phyloP scores from a whole-genome alignment of 2,329 filamentous ascomycete genomes.

The Pestalotiopsis sp. region DNA sequence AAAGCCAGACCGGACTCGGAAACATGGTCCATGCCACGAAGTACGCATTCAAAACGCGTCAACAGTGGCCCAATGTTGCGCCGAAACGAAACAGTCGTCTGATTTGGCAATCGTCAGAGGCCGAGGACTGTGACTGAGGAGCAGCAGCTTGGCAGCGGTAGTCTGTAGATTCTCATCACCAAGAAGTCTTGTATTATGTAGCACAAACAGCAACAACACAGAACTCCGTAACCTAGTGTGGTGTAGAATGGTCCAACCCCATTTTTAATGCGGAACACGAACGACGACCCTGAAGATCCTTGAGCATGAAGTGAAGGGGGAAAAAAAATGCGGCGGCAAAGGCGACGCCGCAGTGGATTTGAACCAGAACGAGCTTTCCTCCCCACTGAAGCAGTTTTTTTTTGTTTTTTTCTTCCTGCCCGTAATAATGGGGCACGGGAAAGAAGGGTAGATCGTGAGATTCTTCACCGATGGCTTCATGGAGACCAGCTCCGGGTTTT shows the following conservation, averaged over 20 bases:
- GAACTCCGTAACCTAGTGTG: too few species aligned
- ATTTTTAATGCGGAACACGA: not conserved
- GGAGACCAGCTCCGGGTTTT: not conserved
- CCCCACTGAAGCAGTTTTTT: not conserved
- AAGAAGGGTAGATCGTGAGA: too few species aligned
- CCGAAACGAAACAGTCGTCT: not conserved
- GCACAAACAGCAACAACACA: not conserved
- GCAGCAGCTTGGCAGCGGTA: not conserved
- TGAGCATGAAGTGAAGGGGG: not conserved
- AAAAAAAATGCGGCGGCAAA: not conserved
- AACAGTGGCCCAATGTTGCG: not conserved
- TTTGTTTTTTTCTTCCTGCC: too few species aligned
- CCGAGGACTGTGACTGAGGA: not conserved
- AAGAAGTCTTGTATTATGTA: not conserved
- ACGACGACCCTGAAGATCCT: not conserved
- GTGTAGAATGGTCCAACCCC: not conserved
- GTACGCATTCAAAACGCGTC: not conserved
- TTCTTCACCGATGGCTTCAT: too few species aligned
- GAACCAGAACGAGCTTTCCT: not conserved
- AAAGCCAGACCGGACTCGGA: not conserved
- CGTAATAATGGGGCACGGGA: too few species aligned
- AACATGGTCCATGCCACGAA: not conserved
- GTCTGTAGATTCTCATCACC: not conserved
- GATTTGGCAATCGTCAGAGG: not conserved
- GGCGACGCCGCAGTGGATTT: not conserved